Percentiles rank a stretch among this genome's conserved stretches.
These are phyloP conservation scores for Hydnomerulius pinastri DNA, from an alignment of 768 basidiomycete species.

Conservation along the genomic window DNA sequence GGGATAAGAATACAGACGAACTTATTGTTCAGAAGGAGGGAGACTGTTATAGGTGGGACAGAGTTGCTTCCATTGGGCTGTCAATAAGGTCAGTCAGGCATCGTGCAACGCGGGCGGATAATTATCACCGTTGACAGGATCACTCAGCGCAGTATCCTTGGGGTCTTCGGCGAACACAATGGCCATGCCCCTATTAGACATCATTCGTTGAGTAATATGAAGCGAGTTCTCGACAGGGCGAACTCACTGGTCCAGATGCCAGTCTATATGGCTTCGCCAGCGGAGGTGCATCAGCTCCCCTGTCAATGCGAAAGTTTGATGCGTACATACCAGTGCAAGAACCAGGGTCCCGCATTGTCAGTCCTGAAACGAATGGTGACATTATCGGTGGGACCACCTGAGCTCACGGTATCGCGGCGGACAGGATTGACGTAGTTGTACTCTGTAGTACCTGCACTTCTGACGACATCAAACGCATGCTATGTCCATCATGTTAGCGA, in stretches of 20 bases:
- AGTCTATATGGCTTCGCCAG: slow-evolving; percentile 18
- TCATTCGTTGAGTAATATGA: background rate
- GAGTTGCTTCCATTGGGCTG: slow-evolving; percentile 3
- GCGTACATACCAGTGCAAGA: slow-evolving; percentile 14
- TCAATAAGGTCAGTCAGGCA: background rate
- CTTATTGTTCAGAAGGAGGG: slow-evolving; percentile 1
- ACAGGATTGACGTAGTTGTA: slow-evolving; percentile 57
- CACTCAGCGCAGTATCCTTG: background rate
- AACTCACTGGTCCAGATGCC: slow-evolving; percentile 19
- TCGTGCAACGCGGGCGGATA: background rate
- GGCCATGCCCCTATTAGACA: slow-evolving; percentile 11
- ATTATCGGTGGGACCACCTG: slow-evolving; percentile 18
- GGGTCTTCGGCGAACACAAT: slow-evolving; percentile 15
- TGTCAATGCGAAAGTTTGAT: background rate
- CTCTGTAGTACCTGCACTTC: slow-evolving; percentile 38
- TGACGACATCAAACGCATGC: slow-evolving; percentile 48
- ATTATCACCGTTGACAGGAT: background rate
- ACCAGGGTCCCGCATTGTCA: slow-evolving; percentile 53
- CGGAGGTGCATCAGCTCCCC: background rate
- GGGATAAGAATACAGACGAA: background rate
- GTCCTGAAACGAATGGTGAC: slow-evolving; percentile 50
- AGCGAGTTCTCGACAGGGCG: background rate
- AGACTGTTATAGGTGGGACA: slow-evolving; percentile 3
- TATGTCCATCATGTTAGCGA: slow-evolving; percentile 12
- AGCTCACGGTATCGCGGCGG: slow-evolving; percentile 45